These are phyloP conservation scores for Apiospora koreana DNA, from an alignment of 2,329 filamentous ascomycete species.

Conservation along the genomic window DNA sequence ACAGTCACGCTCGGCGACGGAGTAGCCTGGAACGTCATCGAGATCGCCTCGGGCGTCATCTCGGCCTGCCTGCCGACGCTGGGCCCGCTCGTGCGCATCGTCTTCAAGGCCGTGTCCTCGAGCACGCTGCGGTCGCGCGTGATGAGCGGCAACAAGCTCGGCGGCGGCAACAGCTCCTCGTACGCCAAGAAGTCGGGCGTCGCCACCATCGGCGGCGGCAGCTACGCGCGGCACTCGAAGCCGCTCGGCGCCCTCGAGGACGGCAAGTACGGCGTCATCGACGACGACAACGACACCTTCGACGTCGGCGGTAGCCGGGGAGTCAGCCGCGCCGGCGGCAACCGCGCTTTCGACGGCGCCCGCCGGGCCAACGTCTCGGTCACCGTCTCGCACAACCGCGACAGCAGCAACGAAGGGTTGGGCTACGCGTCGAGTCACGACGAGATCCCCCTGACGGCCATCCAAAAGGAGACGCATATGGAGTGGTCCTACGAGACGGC, in stretches of 20 bases:
- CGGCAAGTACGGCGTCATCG: constrained; percentile 12
- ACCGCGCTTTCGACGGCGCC: background rate
- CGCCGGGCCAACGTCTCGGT: background rate
- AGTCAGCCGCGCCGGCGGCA: background rate
- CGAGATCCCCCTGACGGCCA: constrained; percentile 3
- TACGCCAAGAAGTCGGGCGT: constrained; percentile 11
- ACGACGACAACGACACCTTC: background rate
- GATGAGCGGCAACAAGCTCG: background rate
- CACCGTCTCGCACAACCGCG: background rate
- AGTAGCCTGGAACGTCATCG: constrained; percentile 14
- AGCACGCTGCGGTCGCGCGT: background rate
- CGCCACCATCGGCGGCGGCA: constrained; percentile 8
- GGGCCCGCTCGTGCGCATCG: constrained; percentile 12
- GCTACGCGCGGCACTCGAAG: background rate
- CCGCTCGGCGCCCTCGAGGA: background rate
- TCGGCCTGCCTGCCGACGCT: constrained; percentile 12
- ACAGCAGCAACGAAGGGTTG: background rate
- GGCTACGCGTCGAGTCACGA: background rate
- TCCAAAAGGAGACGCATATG: background rate
- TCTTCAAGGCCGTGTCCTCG: constrained; percentile 7
- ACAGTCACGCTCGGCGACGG: constrained; percentile 11
- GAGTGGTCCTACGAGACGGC: background rate
- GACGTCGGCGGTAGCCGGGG: too few relatives aligned
- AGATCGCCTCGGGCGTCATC: constrained; percentile 12
- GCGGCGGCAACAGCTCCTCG: background rate